A percentile compares a stretch with the other conserved stretches of the same genome.
phyloP scores from a whole-genome alignment of 768 basidiomycete species.

The Hericium rajendrae region DNA sequence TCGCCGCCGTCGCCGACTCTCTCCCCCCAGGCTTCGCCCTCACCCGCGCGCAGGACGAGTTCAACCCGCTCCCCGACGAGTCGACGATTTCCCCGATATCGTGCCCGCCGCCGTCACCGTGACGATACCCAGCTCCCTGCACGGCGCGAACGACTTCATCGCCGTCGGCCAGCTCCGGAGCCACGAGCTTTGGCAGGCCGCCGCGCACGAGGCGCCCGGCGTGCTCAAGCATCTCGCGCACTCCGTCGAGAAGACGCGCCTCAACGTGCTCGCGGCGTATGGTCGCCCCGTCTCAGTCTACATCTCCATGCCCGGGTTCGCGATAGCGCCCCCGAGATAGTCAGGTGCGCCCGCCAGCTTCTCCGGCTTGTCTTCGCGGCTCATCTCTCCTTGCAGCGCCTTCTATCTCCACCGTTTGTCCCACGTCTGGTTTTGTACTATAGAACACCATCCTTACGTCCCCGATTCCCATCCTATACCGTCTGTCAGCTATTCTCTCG shows the following conservation, averaged over 20 bases:
- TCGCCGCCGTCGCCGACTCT: neutral
- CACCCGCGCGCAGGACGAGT: neutral
- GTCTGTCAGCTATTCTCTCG: neutral
- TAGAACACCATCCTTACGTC: neutral
- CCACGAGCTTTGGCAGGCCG: neutral
- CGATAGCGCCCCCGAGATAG: neutral
- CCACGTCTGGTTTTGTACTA: neutral
- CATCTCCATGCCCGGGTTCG: neutral
- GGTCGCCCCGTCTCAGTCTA: conserved; percentile 1
- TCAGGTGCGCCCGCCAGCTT: neutral
- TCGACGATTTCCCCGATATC: neutral
- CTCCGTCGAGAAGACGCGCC: conserved; percentile 1
- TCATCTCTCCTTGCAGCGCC: neutral
- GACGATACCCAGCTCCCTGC: neutral
- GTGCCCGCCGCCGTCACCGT: conserved; percentile 4
- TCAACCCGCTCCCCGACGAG: neutral
- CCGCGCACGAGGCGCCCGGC: neutral
- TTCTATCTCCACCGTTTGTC: neutral
- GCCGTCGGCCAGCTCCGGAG: conserved; percentile 3
- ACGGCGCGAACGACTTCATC: neutral
- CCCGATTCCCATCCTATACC: neutral
- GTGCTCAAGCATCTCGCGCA: neutral
- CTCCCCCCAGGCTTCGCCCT: neutral
- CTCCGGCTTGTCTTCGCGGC: too few species aligned
- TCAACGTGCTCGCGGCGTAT: neutral